Percentiles rank a stretch among this genome's conserved stretches.
These are phyloP conservation scores for Apocynum venetum DNA, from an alignment of 257 asterid genomes.

Conservation along the genomic window DNA sequence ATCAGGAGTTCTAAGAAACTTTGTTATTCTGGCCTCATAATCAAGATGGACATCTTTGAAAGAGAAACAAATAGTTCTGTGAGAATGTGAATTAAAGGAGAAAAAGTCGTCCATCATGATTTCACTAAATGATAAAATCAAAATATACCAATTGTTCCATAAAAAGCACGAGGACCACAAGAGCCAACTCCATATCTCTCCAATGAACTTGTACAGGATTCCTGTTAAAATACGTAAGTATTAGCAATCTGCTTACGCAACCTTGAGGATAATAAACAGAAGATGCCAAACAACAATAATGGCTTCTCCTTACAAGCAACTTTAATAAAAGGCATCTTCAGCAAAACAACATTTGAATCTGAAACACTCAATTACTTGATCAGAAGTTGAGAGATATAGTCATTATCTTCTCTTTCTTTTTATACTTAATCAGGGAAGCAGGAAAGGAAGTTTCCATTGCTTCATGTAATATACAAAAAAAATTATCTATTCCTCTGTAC, in stretches of 20 bases:
- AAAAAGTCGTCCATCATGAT: background rate
- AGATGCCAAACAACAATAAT: slow-evolving; percentile 15
- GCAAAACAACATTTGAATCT: background rate
- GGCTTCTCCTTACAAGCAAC: slow-evolving; percentile 54
- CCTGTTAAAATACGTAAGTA: slow-evolving; percentile 42
- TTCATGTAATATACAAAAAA: background rate
- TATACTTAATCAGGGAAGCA: background rate
- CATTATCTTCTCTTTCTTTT: background rate
- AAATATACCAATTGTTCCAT: slow-evolving; percentile 89
- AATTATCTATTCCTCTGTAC: background rate
- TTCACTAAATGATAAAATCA: slow-evolving; percentile 6
- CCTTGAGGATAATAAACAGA: background rate
- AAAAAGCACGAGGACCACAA: slow-evolving; percentile 98
- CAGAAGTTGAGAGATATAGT: background rate
- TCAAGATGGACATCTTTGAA: slow-evolving; percentile 94
- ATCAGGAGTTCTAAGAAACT: slow-evolving; percentile 89
- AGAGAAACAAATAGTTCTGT: slow-evolving; percentile 7
- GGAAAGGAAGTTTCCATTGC: background rate
- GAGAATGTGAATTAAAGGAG: slow-evolving; percentile 8
- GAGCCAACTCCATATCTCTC: slow-evolving; percentile 99
- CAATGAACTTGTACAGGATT: slow-evolving; percentile 79
- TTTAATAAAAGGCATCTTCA: slow-evolving; percentile 16
- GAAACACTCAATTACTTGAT: background rate
- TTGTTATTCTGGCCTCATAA: slow-evolving; percentile 88
- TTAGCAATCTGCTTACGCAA: slow-evolving; percentile 20